phyloP scores from a whole-genome alignment of 2,329 filamentous ascomycete genomes.

The Alternaria infectoria region DNA sequence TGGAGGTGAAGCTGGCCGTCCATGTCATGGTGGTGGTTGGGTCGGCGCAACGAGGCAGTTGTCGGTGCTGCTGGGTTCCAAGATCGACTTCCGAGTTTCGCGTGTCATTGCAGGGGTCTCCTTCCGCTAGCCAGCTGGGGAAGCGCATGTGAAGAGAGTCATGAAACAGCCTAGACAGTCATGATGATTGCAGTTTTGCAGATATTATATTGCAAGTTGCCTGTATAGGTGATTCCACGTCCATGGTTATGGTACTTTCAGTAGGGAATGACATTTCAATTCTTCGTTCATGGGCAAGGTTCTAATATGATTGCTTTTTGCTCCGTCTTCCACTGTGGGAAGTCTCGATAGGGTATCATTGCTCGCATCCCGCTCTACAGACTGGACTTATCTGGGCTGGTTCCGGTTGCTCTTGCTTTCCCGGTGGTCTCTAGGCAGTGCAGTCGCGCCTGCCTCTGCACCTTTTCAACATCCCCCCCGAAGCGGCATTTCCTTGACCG shows the following conservation, averaged over 20 bases:
- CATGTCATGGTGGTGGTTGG: slow-evolving; percentile 31
- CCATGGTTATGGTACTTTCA: background rate
- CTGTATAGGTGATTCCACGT: background rate
- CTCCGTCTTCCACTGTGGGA: background rate
- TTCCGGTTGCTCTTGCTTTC: background rate
- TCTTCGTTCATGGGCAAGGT: background rate
- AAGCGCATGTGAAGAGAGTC: slow-evolving; percentile 4
- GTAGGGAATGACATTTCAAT: background rate
- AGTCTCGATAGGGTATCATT: slow-evolving; percentile 7
- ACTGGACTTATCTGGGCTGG: background rate
- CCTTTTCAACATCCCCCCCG: background rate
- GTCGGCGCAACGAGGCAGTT: slow-evolving; percentile 3
- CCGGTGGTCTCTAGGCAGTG: background rate
- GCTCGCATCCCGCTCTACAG: background rate
- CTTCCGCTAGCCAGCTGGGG: slow-evolving; percentile 4
- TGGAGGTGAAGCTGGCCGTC: slow-evolving; percentile 26
- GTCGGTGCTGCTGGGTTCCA: slow-evolving; percentile 3
- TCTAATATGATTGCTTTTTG: slow-evolving; percentile 5
- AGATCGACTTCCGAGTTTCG: slow-evolving; percentile 9
- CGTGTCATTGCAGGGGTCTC: slow-evolving; percentile 16
- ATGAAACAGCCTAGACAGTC: background rate
- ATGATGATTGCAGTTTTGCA: background rate
- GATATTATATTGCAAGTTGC: background rate
- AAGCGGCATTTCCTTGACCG: slow-evolving; percentile 6
- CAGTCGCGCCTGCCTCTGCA: background rate